A percentile compares a stretch with the other conserved stretches of the same genome.
phyloP scores from a whole-genome alignment of 2,329 filamentous ascomycete genomes.

The Colletotrichum graminicola region DNA sequence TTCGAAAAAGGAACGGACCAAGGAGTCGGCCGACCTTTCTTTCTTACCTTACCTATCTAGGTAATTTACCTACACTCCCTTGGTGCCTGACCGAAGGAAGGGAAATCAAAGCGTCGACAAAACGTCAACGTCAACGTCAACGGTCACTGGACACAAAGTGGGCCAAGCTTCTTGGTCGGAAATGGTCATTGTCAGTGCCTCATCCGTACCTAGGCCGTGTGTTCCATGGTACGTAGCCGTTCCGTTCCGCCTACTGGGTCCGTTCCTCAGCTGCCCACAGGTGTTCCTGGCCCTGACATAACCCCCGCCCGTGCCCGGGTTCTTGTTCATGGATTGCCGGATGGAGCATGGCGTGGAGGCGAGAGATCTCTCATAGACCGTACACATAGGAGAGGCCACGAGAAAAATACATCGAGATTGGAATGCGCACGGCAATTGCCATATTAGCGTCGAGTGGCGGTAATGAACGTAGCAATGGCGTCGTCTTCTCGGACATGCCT shows the following conservation, averaged over 20 bases:
- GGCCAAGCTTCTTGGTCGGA: conserved; percentile 17
- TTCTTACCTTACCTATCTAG: neutral
- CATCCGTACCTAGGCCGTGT: neutral
- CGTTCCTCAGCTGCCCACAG: neutral
- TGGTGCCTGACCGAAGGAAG: neutral
- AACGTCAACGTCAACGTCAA: conserved; percentile 20
- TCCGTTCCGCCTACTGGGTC: neutral
- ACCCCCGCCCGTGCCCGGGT: neutral
- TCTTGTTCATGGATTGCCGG: neutral
- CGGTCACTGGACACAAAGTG: conserved; percentile 8
- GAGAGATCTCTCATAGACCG: neutral
- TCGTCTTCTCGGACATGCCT: conserved; percentile 6
- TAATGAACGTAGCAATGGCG: neutral
- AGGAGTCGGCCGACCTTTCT: neutral
- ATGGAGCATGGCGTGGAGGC: conserved; percentile 3
- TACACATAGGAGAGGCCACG: neutral
- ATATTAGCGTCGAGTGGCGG: neutral
- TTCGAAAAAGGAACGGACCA: neutral
- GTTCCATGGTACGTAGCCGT: neutral
- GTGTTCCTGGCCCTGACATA: neutral
- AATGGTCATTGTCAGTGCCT: neutral
- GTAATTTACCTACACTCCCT: neutral
- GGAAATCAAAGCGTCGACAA: conserved; percentile 17
- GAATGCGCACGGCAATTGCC: conserved; percentile 9
- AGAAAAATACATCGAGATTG: conserved; percentile 11